phyloP scores from a whole-genome alignment of 2,329 filamentous ascomycete species.

The Chaetomium sp. region DNA sequence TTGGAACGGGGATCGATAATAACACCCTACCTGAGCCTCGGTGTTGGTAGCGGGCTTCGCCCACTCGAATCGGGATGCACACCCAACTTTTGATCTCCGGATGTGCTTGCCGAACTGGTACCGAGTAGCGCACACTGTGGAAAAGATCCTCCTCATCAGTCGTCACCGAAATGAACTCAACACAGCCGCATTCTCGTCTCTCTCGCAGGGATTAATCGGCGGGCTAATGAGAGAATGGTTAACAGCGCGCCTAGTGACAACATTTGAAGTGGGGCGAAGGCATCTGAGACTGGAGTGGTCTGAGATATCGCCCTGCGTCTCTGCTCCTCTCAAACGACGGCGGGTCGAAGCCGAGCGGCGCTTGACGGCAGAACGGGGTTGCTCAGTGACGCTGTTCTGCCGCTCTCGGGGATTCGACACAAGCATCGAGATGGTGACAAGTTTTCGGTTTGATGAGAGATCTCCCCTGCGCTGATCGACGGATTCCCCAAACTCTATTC shows the following conservation, averaged over 20 bases:
- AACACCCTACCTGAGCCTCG: conserved; percentile 14
- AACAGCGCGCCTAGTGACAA: neutral
- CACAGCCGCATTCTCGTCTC: neutral
- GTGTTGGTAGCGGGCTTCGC: conserved; percentile 6
- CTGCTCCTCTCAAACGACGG: neutral
- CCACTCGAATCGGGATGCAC: conserved; percentile 10
- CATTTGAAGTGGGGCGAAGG: neutral
- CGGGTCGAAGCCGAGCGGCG: neutral
- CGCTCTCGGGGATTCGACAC: neutral
- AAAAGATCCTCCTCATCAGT: neutral
- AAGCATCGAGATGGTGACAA: neutral
- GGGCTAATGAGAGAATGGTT: neutral
- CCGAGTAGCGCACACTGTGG: neutral
- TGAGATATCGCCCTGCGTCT: conserved; percentile 7
- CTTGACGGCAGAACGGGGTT: neutral
- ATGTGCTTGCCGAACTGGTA: conserved; percentile 8
- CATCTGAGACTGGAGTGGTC: conserved; percentile 3
- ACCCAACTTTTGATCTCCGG: neutral
- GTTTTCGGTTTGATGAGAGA: conserved; percentile 17
- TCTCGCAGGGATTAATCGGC: neutral
- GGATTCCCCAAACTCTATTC: conserved; percentile 34
- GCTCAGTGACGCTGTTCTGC: neutral
- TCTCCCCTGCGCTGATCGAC: conserved; percentile 35
- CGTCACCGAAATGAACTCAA: neutral
- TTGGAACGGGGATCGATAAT: conserved; percentile 28